These are phyloP conservation scores for Aspergillus awamori DNA, from an alignment of 2,329 filamentous ascomycete species.

Conservation along the genomic window DNA sequence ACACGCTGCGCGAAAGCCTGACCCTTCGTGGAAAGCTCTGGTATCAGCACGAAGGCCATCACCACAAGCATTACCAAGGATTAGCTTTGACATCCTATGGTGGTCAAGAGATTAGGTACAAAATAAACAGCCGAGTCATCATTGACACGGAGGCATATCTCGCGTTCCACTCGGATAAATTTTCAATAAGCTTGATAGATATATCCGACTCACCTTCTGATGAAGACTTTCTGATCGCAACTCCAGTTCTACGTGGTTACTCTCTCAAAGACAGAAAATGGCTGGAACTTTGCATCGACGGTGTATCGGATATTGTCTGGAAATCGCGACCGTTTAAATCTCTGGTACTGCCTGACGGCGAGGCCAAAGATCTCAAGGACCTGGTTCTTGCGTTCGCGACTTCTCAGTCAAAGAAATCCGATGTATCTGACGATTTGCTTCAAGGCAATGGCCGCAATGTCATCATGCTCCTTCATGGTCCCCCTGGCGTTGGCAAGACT, in stretches of 20 bases:
- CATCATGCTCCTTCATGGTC: not conserved
- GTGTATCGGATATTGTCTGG: slow-evolving; percentile 12
- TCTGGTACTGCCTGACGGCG: not conserved
- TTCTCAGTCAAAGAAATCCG: not conserved
- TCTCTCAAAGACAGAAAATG: slow-evolving; percentile 12
- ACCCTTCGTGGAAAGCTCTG: slow-evolving; percentile 51
- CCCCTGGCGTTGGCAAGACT: not conserved
- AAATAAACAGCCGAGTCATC: slow-evolving; percentile 7
- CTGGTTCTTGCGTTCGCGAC: not conserved
- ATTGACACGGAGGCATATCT: slow-evolving; percentile 1
- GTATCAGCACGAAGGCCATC: slow-evolving; percentile 51
- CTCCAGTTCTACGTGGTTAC: not conserved
- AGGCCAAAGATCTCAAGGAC: not conserved
- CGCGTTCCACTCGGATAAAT: not conserved
- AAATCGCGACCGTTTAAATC: not conserved
- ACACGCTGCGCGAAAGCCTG: slow-evolving; percentile 43
- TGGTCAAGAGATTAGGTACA: slow-evolving; percentile 18
- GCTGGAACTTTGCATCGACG: slow-evolving; percentile 9
- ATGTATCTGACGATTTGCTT: not conserved
- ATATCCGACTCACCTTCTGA: not conserved
- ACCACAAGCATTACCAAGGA: slow-evolving; percentile 55
- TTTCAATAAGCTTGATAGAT: accelerated
- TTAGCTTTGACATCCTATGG: slow-evolving; percentile 38
- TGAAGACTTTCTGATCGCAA: not conserved
- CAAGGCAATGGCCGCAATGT: not conserved